Percentiles rank a stretch among this genome's conserved stretches.
phyloP scores from a whole-genome alignment of 202 grass and related monocot genomes.

The Elaeis oleifera region DNA sequence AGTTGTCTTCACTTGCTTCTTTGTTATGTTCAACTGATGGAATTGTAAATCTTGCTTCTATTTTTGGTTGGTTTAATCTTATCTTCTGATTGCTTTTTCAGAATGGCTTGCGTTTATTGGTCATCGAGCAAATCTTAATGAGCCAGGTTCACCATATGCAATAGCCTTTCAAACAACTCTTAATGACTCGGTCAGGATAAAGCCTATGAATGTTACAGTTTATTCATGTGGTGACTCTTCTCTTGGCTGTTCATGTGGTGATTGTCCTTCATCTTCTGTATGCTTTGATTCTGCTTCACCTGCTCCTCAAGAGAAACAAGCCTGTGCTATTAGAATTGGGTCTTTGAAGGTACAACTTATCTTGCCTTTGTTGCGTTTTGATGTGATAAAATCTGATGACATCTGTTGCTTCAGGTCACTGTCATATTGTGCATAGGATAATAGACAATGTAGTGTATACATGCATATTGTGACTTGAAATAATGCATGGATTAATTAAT shows the following conservation, averaged over 20 bases:
- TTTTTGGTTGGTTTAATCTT: constrained; percentile 2
- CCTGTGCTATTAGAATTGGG: constrained; percentile 66
- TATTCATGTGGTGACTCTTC: constrained; percentile 93
- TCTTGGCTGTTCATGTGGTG: constrained; percentile 92
- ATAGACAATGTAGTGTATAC: no score
- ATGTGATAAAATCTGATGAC: background rate
- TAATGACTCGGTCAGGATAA: constrained; percentile 46
- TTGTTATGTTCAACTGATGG: background rate
- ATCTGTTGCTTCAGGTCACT: no score
- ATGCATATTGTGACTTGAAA: no score
- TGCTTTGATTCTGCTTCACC: constrained; percentile 44
- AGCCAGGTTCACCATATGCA: constrained; percentile 71
- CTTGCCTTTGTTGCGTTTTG: constrained; percentile 7
- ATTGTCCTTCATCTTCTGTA: constrained; percentile 78
- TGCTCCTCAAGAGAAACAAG: constrained; percentile 32
- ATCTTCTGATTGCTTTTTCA: constrained; percentile 38
- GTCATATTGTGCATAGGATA: no score
- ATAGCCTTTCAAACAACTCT: constrained; percentile 66
- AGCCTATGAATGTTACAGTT: constrained; percentile 73
- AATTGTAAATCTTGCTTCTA: background rate
- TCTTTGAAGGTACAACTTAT: constrained; percentile 61
- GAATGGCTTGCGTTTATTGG: constrained; percentile 90
- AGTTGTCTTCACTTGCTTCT: constrained; percentile 3
- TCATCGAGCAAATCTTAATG: constrained; percentile 44
- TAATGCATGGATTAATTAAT: no score